Conservation (phyloP, 73 alveolate species). For the Stentor coeruleus region DNA sequence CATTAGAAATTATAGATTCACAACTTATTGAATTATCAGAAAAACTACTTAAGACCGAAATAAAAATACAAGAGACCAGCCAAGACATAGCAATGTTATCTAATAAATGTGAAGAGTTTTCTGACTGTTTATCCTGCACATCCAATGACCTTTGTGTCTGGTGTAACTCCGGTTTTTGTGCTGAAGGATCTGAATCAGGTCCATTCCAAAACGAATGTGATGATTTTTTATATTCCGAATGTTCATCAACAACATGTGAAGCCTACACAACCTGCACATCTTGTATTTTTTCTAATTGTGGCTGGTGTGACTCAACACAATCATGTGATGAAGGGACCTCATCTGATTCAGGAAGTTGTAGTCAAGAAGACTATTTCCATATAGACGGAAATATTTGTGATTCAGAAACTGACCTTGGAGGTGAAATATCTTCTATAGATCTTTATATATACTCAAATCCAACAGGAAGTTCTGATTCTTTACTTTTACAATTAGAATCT, state of each 20-base stretch:
- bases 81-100: no score
- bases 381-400: no score
- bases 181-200: neutral
- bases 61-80: no score
- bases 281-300: neutral
- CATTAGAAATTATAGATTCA: no score
- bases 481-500: no score
- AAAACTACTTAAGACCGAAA: no score
- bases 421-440: no score
- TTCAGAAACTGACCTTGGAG: no score
- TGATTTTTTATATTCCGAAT: neutral
- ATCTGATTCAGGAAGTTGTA: neutral
- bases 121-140: neutral
- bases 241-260: neutral
- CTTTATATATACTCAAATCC: no score
- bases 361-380: neutral
- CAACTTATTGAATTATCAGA: no score
- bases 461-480: no score
- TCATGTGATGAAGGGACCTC: neutral
- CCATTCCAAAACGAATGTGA: neutral
- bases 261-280: neutral
- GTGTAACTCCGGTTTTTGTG: neutral
- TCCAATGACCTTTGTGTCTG: neutral
- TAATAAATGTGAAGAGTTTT: no score
- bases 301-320: neutral